Evolutionary conservation across 352 stramenopile species (phyloP).

Genomic region (Pythium volutum): DNA sequence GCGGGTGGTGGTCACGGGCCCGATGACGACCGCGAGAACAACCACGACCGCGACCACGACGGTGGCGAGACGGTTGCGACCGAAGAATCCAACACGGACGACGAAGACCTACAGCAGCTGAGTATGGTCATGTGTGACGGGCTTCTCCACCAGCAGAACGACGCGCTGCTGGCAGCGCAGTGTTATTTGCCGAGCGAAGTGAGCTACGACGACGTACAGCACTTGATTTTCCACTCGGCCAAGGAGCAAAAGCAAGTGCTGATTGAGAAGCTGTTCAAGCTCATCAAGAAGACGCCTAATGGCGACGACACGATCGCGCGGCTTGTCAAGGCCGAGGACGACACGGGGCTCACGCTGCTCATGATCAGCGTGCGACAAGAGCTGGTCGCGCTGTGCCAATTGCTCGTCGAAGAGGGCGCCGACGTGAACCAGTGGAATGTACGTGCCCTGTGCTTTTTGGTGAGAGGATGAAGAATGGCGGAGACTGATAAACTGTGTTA

Average conservation of each 20-base stretch:
- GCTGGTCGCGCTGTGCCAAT: slow-evolving; percentile 45
- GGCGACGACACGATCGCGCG: slow-evolving; percentile 44
- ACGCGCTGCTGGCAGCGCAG: slow-evolving; percentile 22
- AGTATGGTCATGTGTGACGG: slow-evolving; percentile 53
- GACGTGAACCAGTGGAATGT: slow-evolving; percentile 84
- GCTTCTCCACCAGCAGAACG: slow-evolving; percentile 21
- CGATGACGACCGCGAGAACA: slow-evolving; percentile 16
- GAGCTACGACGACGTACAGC: slow-evolving; percentile 57
- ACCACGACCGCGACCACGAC: slow-evolving; percentile 10
- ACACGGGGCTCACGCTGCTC: slow-evolving; percentile 76
- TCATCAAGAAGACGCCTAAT: slow-evolving; percentile 51
- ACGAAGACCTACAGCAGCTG: slow-evolving; percentile 75
- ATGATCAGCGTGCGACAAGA: slow-evolving; percentile 80
- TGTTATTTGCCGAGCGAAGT: slow-evolving; percentile 37
- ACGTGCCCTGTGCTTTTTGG: slow-evolving; percentile 26
- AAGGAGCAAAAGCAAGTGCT: slow-evolving; percentile 45
- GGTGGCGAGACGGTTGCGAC: slow-evolving; percentile 28
- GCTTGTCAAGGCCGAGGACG: slow-evolving; percentile 61
- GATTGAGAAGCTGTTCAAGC: slow-evolving; percentile 59
- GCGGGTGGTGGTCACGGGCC: not conserved
- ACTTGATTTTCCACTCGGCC: slow-evolving; percentile 56
- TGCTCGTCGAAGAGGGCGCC: slow-evolving; percentile 65
- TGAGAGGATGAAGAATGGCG: not conserved
- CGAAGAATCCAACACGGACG: slow-evolving; percentile 73
- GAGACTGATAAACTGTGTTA: not conserved